Percentiles rank a stretch among this genome's conserved stretches.
These are phyloP conservation scores for Eucalyptus regnans DNA, from an alignment of 345 rosid genomes.

Conservation along the genomic window DNA sequence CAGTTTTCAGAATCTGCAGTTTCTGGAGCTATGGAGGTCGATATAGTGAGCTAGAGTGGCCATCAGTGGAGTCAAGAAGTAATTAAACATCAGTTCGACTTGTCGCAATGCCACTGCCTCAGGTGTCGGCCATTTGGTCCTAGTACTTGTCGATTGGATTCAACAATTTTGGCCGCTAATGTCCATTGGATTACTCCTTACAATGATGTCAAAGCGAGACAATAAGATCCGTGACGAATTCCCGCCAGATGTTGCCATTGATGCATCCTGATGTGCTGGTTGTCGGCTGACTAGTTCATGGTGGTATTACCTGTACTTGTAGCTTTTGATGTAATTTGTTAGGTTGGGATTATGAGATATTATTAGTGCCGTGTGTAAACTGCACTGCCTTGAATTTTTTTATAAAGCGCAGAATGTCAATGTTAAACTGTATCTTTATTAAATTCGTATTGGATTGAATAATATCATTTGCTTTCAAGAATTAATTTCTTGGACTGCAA, in stretches of 20 bases:
- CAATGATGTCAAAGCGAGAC: background rate
- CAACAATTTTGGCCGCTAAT: background rate
- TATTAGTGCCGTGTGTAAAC: background rate
- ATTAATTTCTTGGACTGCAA: background rate
- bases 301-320: background rate
- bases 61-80: background rate
- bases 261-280: background rate
- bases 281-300: background rate
- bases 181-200: background rate
- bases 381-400: background rate
- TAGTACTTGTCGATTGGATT: background rate
- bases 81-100: background rate
- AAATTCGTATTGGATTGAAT: background rate
- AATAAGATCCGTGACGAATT: background rate
- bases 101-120: background rate
- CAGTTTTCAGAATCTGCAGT: constrained; percentile 11
- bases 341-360: background rate
- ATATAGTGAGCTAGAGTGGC: constrained; percentile 9
- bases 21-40: constrained; percentile 28
- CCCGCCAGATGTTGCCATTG: background rate
- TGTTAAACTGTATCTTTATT: background rate
- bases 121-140: background rate
- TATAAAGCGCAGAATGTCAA: background rate
- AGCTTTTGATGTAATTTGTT: background rate
- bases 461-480: background rate